A percentile compares a stretch with the other conserved stretches of the same genome.
phyloP scores from a whole-genome alignment of 257 asterid species.

The Echium plantagineum region DNA sequence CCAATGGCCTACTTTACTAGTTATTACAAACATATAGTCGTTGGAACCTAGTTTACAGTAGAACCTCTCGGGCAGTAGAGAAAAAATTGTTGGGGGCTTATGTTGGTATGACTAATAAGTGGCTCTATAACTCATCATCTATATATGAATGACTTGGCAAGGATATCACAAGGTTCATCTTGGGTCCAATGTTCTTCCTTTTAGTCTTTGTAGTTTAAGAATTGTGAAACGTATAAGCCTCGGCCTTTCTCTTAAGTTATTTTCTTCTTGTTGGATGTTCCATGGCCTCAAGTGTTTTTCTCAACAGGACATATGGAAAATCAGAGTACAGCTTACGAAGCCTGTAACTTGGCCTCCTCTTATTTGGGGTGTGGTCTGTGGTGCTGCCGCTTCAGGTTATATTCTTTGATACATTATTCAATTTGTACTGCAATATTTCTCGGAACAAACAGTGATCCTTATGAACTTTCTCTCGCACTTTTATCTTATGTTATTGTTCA shows the following conservation, averaged over 20 bases:
- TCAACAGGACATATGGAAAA: conserved; percentile 77
- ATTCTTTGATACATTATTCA: conserved; percentile 2
- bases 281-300: background rate
- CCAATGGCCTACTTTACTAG: background rate
- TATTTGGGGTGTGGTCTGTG: conserved; percentile 95
- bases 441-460: background rate
- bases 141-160: too few species aligned
- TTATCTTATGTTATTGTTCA: background rate
- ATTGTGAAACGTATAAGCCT: too few species aligned
- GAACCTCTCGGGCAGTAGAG: too few species aligned
- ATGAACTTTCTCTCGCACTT: too few species aligned
- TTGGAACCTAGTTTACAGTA: too few species aligned
- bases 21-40: too few species aligned
- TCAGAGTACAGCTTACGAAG: conserved; percentile 84
- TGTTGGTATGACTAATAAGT: too few species aligned
- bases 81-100: too few species aligned
- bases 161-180: too few species aligned
- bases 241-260: background rate
- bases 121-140: too few species aligned
- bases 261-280: background rate
- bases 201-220: too few species aligned
- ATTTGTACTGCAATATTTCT: background rate
- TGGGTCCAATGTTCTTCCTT: too few species aligned
- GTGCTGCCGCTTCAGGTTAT: conserved; percentile 97
- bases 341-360: conserved; percentile 99